Evolutionary conservation across 371 early-diverging fungal genomes (phyloP), one percentile per base, ranked within the genome.

Genomic region (Circinella umbellata): DNA sequence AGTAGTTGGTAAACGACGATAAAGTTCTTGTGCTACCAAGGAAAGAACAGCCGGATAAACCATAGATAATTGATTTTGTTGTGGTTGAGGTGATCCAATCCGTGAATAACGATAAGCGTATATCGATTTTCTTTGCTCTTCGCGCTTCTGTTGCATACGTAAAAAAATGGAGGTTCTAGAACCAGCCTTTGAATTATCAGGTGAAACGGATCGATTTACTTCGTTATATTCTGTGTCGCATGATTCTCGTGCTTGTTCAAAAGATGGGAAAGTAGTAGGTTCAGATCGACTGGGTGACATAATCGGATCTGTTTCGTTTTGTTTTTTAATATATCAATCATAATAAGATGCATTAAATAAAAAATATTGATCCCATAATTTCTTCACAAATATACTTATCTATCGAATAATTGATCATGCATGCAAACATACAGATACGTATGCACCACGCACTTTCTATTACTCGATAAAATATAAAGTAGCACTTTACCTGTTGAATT

Each of bases 31-130:
- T 3, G 94, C 94, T 3, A 95, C 91, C 60, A 88, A 75, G 8
- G 93, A 93, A 34, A 95, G 86, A 67, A 95, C 75, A 1, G 95
- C 95, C 3, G 93, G 91, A 66, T 93, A 90, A 36, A 91, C 63
- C 55, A 57, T 62, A 6, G 67, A 63, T 34, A 55, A 67, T 34
- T 64, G 66, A 3, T 49, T 46, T 37, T 39, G 72, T n/a, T 53
- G 64, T 27, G 14, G 63, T 15, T 53, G 42, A 60, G 18, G 38
- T 62, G 57, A 34, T 27, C 63, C 47, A 47, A 20, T 7, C 10
- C 47, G 36, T 8, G 65, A 55, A 18, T 66, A 63, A 14, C 73
- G 72, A 63, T 80, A 80, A 10, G 80, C 80, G 62, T 77, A 72
- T 39, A 80, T 80, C 6, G 80, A 80, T 54, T 68, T 75, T 49